Evolutionary conservation across 371 early-diverging fungal species (phyloP), one percentile per base, ranked within the genome.

Genomic region (Umbelopsis sp.): DNA sequence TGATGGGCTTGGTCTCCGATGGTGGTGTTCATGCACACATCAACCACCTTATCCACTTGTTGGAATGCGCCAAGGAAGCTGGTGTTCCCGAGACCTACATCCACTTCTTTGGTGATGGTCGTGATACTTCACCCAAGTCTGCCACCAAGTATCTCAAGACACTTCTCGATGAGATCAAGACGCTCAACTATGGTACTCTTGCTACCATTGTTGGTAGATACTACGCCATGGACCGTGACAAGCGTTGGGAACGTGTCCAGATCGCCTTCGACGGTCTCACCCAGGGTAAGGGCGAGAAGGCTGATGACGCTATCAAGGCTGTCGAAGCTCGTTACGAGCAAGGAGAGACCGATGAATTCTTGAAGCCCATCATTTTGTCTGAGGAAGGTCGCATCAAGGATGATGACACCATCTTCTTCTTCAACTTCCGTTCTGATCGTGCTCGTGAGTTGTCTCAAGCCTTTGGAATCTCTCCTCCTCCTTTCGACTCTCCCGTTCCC

Each of bases 201-300:
- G 99, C 96, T 44, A 96, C 97, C 45, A 88, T 99, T 48, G 87
- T 90, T 24, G 99, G 99, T 38, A 90, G 99, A 66, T 99, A 98
- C 90, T 99, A 99, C 80, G 97, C 99, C 68, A 99, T 99, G 99
- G 99, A 99, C 81, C 93, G 99, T 80, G 99, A 99, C 86, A 97
- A 97, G 89, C 94, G 99, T 71, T 97, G 98, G 96, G 99, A 99
- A 83, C 92, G 99, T 74, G 83, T 98, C 69, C 87, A 96, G 87
- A 72, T 95, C 63, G 99, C 99, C 45, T 94, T 94, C 73, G 94
- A 98, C 50, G 96, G 89, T 50, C 80, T 97, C 81, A 91, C 93
- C 51, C 82, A 88, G 72, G 96, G 94, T 63, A 82, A 83, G 66
- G 98, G 96, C 65, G 94, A 96, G 70, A 83, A 86, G 74, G 75